Evolutionary conservation across 164 flowering plant species (phyloP), one percentile per base, ranked within the genome.

Genomic region (Houttuynia cordata): DNA sequence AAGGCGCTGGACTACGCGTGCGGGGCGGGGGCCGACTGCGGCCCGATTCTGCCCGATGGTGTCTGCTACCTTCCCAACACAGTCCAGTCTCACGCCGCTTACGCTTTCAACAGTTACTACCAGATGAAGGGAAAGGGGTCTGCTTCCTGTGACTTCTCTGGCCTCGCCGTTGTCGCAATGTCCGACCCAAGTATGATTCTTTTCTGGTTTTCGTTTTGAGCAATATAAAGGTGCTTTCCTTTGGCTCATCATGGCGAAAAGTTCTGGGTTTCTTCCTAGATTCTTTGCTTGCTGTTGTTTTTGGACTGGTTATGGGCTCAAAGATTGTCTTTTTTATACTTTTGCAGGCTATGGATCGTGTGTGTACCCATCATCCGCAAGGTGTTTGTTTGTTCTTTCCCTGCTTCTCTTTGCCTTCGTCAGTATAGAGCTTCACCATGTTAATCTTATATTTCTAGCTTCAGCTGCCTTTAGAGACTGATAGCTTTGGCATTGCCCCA

Each of bases 41-140:
- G 70, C 0, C 92, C 95, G 0, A 51, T 90, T 0, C 80, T 57
- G 69, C 19, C 81, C 0, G 49, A 64, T 15, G 92, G 95, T 0
- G 80, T 83, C 10, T 90, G 97, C 58, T 90, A 57, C 66, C 79
- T 85, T 1, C 97, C 97, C 1, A 87, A 87, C 68, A 85, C 97
- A 2, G 10, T 85, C 18, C 80, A 71, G 8, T 84, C 84, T 8
- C 97, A 90, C 52, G 88, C 97, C 49, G 87, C 97, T 10, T 90
- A 87, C 56, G 97, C 97, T 24, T 85, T 79, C 76, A 82, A 90
- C 66, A 90, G 95, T 70, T 87, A 65, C 60, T 90, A 68, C 60
- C 94, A 87, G 68, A 74, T 82, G 50, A 78, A 63, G 60, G 58
- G 66, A 45, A 76, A 64, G 74, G 81, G 79, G 41, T 82, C 95